phyloP scores from a whole-genome alignment of 1,284 basidiomycete species.

The Tilletiopsis washingtonensis region DNA sequence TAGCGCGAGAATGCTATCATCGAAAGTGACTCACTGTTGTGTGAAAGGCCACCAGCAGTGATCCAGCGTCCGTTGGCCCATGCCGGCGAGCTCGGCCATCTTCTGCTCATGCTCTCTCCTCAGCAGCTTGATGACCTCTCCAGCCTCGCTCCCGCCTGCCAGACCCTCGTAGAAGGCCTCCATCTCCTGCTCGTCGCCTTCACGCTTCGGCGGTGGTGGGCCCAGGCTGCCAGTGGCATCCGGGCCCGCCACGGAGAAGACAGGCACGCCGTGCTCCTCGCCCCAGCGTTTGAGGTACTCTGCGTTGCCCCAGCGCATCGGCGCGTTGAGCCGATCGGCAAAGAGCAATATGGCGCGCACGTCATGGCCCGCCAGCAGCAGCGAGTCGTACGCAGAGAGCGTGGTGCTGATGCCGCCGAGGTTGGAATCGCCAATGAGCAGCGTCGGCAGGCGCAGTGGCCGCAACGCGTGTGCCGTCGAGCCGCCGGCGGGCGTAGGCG shows the following conservation, averaged over 20 bases:
- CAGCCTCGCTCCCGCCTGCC: slow-evolving; percentile 21
- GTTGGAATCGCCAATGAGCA: slow-evolving; percentile 77
- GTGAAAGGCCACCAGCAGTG: slow-evolving; percentile 96
- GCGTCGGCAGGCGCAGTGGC: slow-evolving; percentile 69
- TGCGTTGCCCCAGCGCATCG: slow-evolving; percentile 55
- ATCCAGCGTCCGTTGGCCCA: slow-evolving; percentile 69
- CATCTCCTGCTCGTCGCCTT: slow-evolving; percentile 57
- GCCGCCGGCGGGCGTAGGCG: slow-evolving; percentile 74
- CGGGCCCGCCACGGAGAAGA: slow-evolving; percentile 35
- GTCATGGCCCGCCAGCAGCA: slow-evolving; percentile 79
- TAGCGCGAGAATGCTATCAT: not conserved
- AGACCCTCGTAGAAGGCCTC: slow-evolving; percentile 61
- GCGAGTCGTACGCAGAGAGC: slow-evolving; percentile 83
- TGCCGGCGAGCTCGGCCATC: slow-evolving; percentile 63
- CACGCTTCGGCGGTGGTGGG: slow-evolving; percentile 48
- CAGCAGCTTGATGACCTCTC: slow-evolving; percentile 57
- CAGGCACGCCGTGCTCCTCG: slow-evolving; percentile 56
- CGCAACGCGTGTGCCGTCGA: slow-evolving; percentile 57
- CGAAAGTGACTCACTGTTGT: slow-evolving; percentile 60
- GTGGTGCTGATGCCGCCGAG: slow-evolving; percentile 94
- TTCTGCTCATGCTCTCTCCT: slow-evolving; percentile 60
- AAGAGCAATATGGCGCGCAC: slow-evolving; percentile 82
- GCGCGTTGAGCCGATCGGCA: no score
- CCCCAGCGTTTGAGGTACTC: slow-evolving; percentile 69
- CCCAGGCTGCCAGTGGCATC: slow-evolving; percentile 13